phyloP scores from a whole-genome alignment of 305 asterid genomes.

The Salvia sclarea region DNA sequence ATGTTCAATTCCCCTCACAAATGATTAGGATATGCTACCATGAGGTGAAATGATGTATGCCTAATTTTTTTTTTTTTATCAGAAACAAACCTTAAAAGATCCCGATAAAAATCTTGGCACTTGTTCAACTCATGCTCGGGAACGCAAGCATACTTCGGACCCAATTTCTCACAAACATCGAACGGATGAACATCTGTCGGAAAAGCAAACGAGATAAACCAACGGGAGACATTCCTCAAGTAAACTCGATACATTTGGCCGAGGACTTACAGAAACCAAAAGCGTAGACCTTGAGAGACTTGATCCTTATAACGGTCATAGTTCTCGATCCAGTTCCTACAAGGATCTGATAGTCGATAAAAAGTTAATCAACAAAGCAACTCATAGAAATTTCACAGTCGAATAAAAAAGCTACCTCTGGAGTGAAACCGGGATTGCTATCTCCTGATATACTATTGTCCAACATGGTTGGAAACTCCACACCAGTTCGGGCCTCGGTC shows the following conservation, averaged over 20 bases:
- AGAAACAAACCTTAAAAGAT: conserved; percentile 87
- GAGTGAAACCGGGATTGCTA: conserved; percentile 49
- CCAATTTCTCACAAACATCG: conserved; percentile 90
- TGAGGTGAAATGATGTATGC: not conserved
- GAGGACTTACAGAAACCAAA: conserved; percentile 91
- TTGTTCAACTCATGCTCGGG: conserved; percentile 71
- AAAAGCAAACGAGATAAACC: conserved; percentile 33
- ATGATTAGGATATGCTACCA: not conserved
- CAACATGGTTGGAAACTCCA: conserved; percentile 87
- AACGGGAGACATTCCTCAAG: conserved; percentile 11
- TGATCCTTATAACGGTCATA: conserved; percentile 78
- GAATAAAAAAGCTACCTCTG: conserved; percentile 59
- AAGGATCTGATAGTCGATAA: conserved; percentile 61
- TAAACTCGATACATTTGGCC: conserved; percentile 18
- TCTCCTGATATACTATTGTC: conserved; percentile 54
- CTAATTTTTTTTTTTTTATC: too few species aligned
- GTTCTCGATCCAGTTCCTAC: conserved; percentile 97
- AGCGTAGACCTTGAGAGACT: conserved; percentile 88
- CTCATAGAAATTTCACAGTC: not conserved
- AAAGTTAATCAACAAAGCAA: not conserved
- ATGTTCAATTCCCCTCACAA: not conserved
- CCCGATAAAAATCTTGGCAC: conserved; percentile 66
- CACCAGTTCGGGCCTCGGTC: conserved; percentile 82
- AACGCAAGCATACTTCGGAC: conserved; percentile 75
- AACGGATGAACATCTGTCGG: conserved; percentile 83